Conservation (phyloP, 495 filamentous ascomycete genomes). For the Neurospora africana region DNA sequence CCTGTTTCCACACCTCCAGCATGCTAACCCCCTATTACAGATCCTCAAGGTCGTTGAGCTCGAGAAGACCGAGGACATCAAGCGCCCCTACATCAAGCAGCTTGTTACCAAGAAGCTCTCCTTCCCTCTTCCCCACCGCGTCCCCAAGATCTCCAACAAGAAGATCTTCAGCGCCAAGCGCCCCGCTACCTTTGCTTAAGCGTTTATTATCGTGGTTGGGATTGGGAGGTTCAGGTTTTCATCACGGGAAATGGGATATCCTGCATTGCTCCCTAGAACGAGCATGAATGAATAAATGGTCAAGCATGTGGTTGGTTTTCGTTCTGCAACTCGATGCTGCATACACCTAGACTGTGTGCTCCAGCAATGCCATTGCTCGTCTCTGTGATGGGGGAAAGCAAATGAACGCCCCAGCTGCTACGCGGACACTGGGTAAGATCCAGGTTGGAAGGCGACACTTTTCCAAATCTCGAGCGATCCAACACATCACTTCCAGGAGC, state of each 20-base stretch:
- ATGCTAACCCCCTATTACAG: slow-evolving; percentile 39
- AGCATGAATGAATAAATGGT: slow-evolving; percentile 30
- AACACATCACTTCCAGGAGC: not conserved
- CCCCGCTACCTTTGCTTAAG: slow-evolving; percentile 74
- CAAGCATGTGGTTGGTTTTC: slow-evolving; percentile 16
- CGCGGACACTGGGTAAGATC: not conserved
- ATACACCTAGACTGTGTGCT: not conserved
- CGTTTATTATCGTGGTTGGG: slow-evolving; percentile 30
- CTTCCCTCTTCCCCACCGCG: slow-evolving; percentile 97
- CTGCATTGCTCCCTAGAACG: slow-evolving; percentile 36
- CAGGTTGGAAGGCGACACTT: not conserved
- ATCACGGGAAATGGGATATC: slow-evolving; percentile 42
- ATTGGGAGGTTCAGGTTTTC: slow-evolving; percentile 44
- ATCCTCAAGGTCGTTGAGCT: slow-evolving; percentile 97
- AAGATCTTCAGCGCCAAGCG: slow-evolving; percentile 86
- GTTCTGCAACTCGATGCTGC: slow-evolving; percentile 2
- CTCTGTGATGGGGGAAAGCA: not conserved
- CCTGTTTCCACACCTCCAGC: not conserved
- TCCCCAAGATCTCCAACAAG: slow-evolving; percentile 64
- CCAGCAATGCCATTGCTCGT: not conserved
- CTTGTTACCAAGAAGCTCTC: slow-evolving; percentile 87
- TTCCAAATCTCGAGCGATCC: not conserved
- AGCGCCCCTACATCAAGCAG: slow-evolving; percentile 98
- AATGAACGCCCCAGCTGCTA: not conserved
- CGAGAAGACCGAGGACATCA: slow-evolving; percentile 83